Conservation (phyloP, 192 early-diverging fungal species). For the Ambispora gerdemannii region DNA sequence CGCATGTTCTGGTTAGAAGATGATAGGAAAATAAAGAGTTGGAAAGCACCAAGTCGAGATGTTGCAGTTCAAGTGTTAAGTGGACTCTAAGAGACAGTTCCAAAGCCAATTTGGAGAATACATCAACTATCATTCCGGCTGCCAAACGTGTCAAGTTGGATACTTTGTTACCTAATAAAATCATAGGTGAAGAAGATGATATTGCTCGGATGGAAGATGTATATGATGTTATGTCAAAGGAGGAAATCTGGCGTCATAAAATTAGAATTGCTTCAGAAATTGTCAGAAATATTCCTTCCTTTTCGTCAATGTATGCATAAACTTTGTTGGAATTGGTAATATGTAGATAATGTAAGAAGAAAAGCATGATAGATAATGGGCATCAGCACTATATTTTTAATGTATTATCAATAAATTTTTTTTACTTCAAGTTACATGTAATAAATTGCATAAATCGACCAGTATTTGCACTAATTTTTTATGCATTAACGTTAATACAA, state of each 20-base stretch:
- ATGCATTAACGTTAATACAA: too few relatives aligned
- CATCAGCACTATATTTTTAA: too few relatives aligned
- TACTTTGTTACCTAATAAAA: background rate
- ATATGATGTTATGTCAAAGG: slow-evolving; percentile 23
- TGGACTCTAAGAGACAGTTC: slow-evolving; percentile 13
- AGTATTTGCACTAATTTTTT: too few relatives aligned
- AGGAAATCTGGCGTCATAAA: slow-evolving; percentile 21
- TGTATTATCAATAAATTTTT: too few relatives aligned
- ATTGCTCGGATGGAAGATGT: too few relatives aligned
- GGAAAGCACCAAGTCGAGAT: slow-evolving; percentile 21
- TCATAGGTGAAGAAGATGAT: too few relatives aligned
- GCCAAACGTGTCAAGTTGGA: slow-evolving; percentile 18
- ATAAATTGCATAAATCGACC: too few relatives aligned
- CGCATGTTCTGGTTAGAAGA: slow-evolving; percentile 4
- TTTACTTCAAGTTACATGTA: too few relatives aligned
- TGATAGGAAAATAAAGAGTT: slow-evolving; percentile 13
- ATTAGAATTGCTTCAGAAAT: slow-evolving; percentile 13
- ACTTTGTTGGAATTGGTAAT: too few relatives aligned
- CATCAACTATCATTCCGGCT: slow-evolving; percentile 3
- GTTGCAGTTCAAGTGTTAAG: slow-evolving; percentile 9
- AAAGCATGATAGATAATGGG: too few relatives aligned
- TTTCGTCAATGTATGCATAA: slow-evolving; percentile 19
- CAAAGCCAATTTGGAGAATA: slow-evolving; percentile 13
- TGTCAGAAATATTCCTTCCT: slow-evolving; percentile 15
- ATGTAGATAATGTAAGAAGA: too few relatives aligned